These are phyloP conservation scores for Fraxinus pennsylvanica DNA, from an alignment of 257 asterid species.

Conservation along the genomic window DNA sequence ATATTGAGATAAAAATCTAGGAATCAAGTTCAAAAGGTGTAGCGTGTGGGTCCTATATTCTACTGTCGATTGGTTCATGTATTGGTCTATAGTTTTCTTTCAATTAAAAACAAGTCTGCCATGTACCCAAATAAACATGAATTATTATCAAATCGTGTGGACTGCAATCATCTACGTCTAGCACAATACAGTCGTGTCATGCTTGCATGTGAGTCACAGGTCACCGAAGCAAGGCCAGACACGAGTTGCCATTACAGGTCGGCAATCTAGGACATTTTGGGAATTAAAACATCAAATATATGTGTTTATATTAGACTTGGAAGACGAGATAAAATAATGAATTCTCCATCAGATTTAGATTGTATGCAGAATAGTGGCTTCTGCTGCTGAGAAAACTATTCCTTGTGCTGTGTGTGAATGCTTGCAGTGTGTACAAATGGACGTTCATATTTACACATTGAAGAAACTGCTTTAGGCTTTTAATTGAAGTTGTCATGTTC, in stretches of 20 bases:
- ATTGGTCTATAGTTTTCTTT: background rate
- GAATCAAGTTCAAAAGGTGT: too few relatives aligned
- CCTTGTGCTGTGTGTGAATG: background rate
- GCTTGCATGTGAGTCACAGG: background rate
- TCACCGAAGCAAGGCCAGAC: background rate
- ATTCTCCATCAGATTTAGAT: background rate
- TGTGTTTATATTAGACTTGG: too few relatives aligned
- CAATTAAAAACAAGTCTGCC: too few relatives aligned
- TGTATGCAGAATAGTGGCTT: background rate
- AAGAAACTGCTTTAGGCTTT: too few relatives aligned
- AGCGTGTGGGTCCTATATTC: too few relatives aligned
- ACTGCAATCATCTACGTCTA: background rate
- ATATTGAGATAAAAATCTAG: too few relatives aligned
- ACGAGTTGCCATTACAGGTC: background rate
- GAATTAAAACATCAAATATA: too few relatives aligned
- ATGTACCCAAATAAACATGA: background rate
- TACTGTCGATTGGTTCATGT: background rate
- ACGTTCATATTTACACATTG: background rate
- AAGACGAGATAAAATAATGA: too few relatives aligned
- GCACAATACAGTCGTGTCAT: background rate
- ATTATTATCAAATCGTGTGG: too few relatives aligned
- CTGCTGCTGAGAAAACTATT: background rate
- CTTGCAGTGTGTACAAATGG: constrained; percentile 2
- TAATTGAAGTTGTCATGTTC: too few relatives aligned
- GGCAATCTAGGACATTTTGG: background rate